Evolutionary conservation across 2,329 filamentous ascomycete genomes (phyloP).

Genomic region (Fusarium verrucosum): DNA sequence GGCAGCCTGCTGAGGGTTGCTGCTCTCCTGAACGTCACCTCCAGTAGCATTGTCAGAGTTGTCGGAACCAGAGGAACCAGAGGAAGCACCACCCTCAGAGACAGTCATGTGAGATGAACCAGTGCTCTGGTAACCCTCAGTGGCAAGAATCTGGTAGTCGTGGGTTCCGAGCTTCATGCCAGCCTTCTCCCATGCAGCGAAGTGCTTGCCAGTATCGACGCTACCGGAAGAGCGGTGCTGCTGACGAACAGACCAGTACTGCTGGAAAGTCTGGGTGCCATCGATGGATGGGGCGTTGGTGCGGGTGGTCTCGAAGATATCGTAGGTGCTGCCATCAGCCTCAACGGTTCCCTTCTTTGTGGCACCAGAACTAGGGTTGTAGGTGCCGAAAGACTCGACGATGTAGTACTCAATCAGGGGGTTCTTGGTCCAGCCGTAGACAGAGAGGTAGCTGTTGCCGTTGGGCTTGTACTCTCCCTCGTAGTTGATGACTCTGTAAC

Average conservation of each 20-base stretch:
- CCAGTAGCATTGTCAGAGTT: not conserved
- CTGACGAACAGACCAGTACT: conserved; percentile 63
- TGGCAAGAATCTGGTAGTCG: conserved; percentile 65
- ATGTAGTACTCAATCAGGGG: conserved; percentile 53
- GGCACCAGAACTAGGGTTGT: conserved; percentile 47
- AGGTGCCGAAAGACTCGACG: conserved; percentile 49
- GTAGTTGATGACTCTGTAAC: conserved; percentile 36
- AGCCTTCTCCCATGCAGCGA: conserved; percentile 61
- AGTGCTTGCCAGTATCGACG: conserved; percentile 60
- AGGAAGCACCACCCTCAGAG: conserved; percentile 18
- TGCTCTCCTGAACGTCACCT: not conserved
- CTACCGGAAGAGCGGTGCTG: conserved; percentile 60
- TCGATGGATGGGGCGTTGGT: conserved; percentile 58
- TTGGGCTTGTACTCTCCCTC: conserved; percentile 49
- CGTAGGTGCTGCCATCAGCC: conserved; percentile 52
- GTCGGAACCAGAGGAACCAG: not conserved
- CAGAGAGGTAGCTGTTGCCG: conserved; percentile 51
- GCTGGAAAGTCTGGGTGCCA: conserved; percentile 61
- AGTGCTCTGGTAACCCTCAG: conserved; percentile 62
- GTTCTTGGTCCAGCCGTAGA: conserved; percentile 53
- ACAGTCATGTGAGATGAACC: conserved; percentile 60
- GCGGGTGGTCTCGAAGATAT: conserved; percentile 50
- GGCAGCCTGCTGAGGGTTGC: not conserved
- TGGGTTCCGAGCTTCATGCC: conserved; percentile 60
- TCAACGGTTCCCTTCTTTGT: conserved; percentile 45